A percentile compares a stretch with the other conserved stretches of the same genome.
Conservation (phyloP, 1,284 basidiomycete genomes). For the Puccinia horiana region DNA sequence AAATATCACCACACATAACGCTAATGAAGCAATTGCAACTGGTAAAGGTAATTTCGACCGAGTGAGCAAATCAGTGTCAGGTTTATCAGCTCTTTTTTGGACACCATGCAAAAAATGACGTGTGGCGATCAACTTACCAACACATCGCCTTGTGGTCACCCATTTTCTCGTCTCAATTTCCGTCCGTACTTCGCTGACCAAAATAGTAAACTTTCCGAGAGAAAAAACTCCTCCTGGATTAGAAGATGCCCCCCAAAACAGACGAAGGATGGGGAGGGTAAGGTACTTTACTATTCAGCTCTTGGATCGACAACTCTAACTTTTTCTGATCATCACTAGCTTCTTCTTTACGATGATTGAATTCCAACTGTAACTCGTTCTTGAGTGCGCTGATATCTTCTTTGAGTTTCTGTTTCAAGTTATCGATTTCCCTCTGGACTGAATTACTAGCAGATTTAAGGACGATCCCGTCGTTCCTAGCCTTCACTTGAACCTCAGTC, state of each 20-base stretch:
- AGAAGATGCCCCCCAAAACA: background rate
- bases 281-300: constrained; percentile 56
- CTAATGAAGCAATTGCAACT: constrained; percentile 51
- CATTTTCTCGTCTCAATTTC: constrained; percentile 85
- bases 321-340: constrained; percentile 82
- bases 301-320: constrained; percentile 86
- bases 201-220: constrained; percentile 68
- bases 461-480: constrained; percentile 79
- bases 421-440: constrained; percentile 83
- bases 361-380: constrained; percentile 96
- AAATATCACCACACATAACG: constrained; percentile 52
- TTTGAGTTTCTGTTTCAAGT: constrained; percentile 85
- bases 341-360: constrained; percentile 91
- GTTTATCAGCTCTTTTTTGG: constrained; percentile 61
- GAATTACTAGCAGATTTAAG: constrained; percentile 74
- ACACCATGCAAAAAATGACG: constrained; percentile 64
- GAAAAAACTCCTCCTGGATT: background rate
- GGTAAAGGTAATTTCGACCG: constrained; percentile 24
- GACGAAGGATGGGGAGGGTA: constrained; percentile 29
- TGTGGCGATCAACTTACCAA: constrained; percentile 64
- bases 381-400: constrained; percentile 85
- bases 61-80: constrained; percentile 61
- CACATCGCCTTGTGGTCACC: constrained; percentile 83
- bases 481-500: constrained; percentile 79
- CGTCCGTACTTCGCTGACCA: constrained; percentile 74